Evolutionary conservation across 2,329 filamentous ascomycete species (phyloP), one percentile per base, ranked within the genome.

Genomic region (Biscogniauxia marginata): DNA sequence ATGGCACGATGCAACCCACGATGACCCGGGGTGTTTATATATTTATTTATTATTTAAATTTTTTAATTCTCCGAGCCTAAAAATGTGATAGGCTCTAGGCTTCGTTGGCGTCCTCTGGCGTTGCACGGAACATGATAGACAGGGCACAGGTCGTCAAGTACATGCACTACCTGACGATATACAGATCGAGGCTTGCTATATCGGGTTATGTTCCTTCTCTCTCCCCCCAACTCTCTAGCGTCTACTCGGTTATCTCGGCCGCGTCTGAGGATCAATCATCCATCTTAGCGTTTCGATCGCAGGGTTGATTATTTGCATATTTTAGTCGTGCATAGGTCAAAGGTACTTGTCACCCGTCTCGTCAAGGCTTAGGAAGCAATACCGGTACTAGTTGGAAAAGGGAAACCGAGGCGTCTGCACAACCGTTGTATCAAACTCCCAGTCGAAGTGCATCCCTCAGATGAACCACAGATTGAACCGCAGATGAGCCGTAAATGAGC

Each of bases 301-400:
- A 20, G 44, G 54, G 54, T 19, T 50, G 30, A 25, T 47, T 44
- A 49, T 49, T 49, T 22, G 20, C 18, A 49, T 30, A 21, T 46
- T 21, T 46, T 46, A 46, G 30, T 39, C 30, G 13, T 39, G 30
- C 30, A 39, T 39, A 39, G 30, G 30, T n/a, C 9, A 11, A n/a
- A 5, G 30, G 30, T 39, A 39, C 30, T 39, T 39, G 3, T 39
- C n/a, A 6, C 30, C 9, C 30, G n/a, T 39, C 13, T 39, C 30
- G 30, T 39, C 30, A 11, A 30, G 30, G 8, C n/a, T 39, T n/a
- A 8, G 30, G 8, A 39, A 25, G 6, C 6, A 11, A 16, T 39
- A 16, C 30, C 30, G 30, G 30, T 39, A 16, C 30, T 39, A 39
- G 30, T 39, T 3, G 30, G n/a, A 39, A 39, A 16, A 39, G 9